Evolutionary conservation across 2,329 filamentous ascomycete species (phyloP), one percentile per base, ranked within the genome.

Genomic region (Aquanectria penicillioides): DNA sequence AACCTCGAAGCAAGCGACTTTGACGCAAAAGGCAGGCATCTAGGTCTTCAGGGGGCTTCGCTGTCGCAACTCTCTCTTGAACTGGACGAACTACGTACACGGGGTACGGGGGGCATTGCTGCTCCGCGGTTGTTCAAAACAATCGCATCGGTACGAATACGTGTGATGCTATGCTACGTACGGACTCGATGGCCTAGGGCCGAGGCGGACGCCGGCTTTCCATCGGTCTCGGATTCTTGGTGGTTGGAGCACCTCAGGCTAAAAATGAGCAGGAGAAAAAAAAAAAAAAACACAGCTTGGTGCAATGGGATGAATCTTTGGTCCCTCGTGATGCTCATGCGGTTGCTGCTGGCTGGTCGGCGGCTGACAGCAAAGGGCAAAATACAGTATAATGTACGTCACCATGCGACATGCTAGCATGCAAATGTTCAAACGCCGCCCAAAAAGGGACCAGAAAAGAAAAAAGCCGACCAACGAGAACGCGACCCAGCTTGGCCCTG

Each of bases 261-360:
- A 46, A 46, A 44, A n/a, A n/a, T n/a, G n/a, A n/a, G n/a, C n/a
- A 38, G 36, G 23, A 38, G 12, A 20, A 18, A 17, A 15, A 25
- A 13, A 12, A 9, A 15, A 28, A 43, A 43, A 38, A 18, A 9
- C 38, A 17, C 25, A n/a, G n/a, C 38, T 43, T n/a, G 22, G 55
- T 33, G 55, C 48, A 58, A 58, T 52, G 48, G 34, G 55, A 46
- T 44, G 28, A 52, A 29, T 34, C n/a, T 51, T n/a, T 38, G 11
- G 34, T 47, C 26, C 55, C 55, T 58, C 55, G 55, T 58, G 55
- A 58, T 58, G 48, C 34, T 33, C 33, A 36, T 51, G 22, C 40
- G 18, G 33, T 38, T 51, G 54, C 31, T 57, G 46, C 53, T 50
- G 54, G 53, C 50, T 44, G 38, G 29, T 37, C 17, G 46, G 33